Conservation (phyloP, 441 rosid species). For the Gossypium armourianum region DNA sequence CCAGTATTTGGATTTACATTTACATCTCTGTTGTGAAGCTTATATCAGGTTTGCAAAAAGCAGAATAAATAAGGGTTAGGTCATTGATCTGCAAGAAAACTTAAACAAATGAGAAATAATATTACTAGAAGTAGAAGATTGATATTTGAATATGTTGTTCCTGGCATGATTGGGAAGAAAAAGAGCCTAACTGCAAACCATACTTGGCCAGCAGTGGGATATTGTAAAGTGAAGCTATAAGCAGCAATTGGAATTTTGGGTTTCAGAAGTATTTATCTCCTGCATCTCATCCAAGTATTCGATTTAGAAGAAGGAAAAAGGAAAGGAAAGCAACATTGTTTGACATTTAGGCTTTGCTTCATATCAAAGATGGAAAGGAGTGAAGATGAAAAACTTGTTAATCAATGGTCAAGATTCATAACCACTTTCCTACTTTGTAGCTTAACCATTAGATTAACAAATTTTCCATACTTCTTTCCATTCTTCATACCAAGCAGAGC, state of each 20-base stretch:
- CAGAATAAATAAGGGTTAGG: background rate
- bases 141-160: background rate
- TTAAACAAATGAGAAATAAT: background rate
- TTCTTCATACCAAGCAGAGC: background rate
- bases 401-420: background rate
- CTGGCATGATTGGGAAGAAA: background rate
- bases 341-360: background rate
- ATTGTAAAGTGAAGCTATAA: background rate
- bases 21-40: background rate
- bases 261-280: background rate
- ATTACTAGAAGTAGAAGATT: background rate
- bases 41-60: background rate
- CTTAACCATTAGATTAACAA: background rate
- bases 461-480: background rate
- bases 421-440: background rate
- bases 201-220: background rate
- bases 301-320: background rate
- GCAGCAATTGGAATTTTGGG: background rate
- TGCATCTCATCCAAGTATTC: background rate
- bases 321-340: background rate
- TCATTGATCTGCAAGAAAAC: background rate
- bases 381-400: background rate
- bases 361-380: background rate
- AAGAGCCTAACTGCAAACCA: background rate
- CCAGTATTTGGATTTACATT: background rate